phyloP scores from a whole-genome alignment of 169 alveolate genomes.

The Plasmodium sp. region DNA sequence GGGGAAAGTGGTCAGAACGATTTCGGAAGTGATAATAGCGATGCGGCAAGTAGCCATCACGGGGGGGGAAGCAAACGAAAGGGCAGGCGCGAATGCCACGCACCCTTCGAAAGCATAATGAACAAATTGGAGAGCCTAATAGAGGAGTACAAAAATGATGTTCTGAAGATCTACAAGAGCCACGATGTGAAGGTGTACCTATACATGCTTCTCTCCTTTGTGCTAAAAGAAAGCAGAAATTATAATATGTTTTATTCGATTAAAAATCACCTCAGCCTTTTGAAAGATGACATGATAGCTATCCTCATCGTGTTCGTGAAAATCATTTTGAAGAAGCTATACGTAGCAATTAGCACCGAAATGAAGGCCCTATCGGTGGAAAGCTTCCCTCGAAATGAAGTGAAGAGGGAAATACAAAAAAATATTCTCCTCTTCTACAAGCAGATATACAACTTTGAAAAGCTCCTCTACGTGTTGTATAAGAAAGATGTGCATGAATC shows the following conservation, averaged over 20 bases:
- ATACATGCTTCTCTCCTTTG: conserved; percentile 15
- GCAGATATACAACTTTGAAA: conserved; percentile 62
- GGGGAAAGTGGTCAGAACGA: not conserved
- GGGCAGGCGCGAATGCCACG: not conserved
- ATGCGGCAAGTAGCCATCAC: not conserved
- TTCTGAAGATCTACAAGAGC: not conserved
- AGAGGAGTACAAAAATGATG: conserved; percentile 1
- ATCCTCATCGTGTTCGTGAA: conserved; percentile 22
- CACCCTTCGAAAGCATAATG: not conserved
- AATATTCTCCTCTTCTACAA: conserved; percentile 4
- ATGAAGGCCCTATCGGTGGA: not conserved
- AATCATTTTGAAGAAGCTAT: conserved; percentile 15
- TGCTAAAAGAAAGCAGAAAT: conserved; percentile 29
- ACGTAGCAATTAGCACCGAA: conserved; percentile 1
- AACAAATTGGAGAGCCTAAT: not conserved
- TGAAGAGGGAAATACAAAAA: not conserved
- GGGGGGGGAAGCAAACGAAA: not conserved
- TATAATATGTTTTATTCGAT: conserved; percentile 36
- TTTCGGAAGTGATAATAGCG: not conserved
- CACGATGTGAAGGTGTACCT: conserved; percentile 1
- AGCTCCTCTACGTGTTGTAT: conserved; percentile 16
- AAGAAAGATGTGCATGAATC: conserved; percentile 39
- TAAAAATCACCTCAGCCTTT: conserved; percentile 27
- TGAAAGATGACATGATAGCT: conserved; percentile 41
- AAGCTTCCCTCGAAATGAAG: not conserved